Base-by-base conservation (phyloP, 768 basidiomycete species). In the Boletus vermiculosoides region DNA sequence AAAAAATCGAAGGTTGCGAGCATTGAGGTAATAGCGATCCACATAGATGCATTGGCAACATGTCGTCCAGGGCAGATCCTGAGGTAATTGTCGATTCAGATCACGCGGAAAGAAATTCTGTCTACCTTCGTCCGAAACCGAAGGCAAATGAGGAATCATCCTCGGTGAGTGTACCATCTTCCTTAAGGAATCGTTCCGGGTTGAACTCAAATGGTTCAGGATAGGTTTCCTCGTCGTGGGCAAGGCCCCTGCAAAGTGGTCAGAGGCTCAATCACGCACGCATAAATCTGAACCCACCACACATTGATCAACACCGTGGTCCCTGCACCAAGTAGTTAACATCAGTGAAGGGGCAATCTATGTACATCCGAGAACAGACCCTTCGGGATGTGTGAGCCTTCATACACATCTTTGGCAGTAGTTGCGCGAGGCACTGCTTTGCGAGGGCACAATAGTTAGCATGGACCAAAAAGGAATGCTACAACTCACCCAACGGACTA, bases 151-250 rank as follows among this genome's bases (percentile, higher is more conserved):
- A 39, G 33, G 2, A n/a, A 2, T 59, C 58, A 7, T 20, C 36
- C 8, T 55, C 56, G 7, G n/a, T 52, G 28, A 62, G 58, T 5
- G 57, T 50, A 18, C 59, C 69, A 45, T 71, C 55, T 13, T 58
- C 52, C 30, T 45, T 60, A 1, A 70, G 1, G 45, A 74, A 81
- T 13, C 80, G 70, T 20, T 75, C 73, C 12, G 80, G 81, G 1
- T 63, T 59, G 61, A 79, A 83, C 12, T 62, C 60, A 7, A 73
- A 62, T 5, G 81, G 78, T 41, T 78, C 61, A 2, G 69, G 58
- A 52, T 78, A 83, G 5, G 71, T 64, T 20, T 63, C 58, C 44
- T 68, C 67, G 44, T 80, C 73, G 36, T 74, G 74, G 10, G 69
- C 62, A 57, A 82, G 69, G 9, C 66, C 75, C 77, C 74, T 78